These are phyloP conservation scores for Tolypocladium tundrense DNA, from an alignment of 2,329 filamentous ascomycete species.

Conservation along the genomic window DNA sequence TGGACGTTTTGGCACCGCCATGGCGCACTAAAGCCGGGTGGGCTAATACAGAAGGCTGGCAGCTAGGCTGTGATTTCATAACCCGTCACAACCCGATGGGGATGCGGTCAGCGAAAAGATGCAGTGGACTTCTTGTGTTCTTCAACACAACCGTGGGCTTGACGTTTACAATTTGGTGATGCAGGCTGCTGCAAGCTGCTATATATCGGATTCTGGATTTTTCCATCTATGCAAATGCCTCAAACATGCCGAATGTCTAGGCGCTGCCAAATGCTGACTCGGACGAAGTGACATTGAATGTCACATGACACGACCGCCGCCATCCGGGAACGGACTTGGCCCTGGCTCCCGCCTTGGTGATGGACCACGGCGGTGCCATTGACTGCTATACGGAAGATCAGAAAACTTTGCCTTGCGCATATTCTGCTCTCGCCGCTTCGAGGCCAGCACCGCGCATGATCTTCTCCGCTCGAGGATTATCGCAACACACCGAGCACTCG, in stretches of 20 bases:
- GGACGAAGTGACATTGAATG: background rate
- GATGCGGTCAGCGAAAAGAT: background rate
- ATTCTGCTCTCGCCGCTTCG: background rate
- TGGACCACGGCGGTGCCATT: background rate
- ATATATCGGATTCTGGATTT: background rate
- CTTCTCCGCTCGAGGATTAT: background rate
- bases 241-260: background rate
- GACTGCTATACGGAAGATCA: background rate
- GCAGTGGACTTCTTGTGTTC: background rate
- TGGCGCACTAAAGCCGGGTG: background rate
- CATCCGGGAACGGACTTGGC: background rate
- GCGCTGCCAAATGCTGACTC: background rate
- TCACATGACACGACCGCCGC: slow-evolving; percentile 2
- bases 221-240: background rate
- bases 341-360: background rate
- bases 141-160: background rate
- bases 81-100: background rate
- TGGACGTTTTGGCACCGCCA: background rate
- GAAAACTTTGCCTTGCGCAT: background rate
- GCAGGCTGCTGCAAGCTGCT: background rate
- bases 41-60: background rate
- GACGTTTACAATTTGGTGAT: background rate
- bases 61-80: background rate
- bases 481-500: background rate
- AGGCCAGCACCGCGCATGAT: background rate